Conservation (phyloP, 2,329 filamentous ascomycete genomes). For the Fragosphaeria purpurea region DNA sequence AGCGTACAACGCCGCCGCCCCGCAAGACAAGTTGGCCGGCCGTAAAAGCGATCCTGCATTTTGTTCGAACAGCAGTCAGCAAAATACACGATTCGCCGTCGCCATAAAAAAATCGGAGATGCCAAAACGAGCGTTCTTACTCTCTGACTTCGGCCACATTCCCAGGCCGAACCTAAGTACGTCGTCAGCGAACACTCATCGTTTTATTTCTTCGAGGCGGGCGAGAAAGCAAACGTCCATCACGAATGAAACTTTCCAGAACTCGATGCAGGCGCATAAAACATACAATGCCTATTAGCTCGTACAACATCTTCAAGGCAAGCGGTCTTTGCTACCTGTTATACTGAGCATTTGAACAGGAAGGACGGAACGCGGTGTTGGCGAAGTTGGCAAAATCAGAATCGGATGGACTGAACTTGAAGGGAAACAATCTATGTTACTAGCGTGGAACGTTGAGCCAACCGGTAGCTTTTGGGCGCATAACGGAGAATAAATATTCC, state of each 20-base stretch:
- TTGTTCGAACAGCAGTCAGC: background rate
- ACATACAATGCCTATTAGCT: conserved; percentile 88
- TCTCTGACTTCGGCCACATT: conserved; percentile 89
- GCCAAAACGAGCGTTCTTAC: conserved; percentile 41
- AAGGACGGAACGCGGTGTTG: too few relatives aligned
- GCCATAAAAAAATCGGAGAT: background rate
- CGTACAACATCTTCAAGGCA: conserved; percentile 76
- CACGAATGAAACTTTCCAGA: background rate
- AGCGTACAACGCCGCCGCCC: conserved; percentile 80
- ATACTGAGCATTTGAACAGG: background rate
- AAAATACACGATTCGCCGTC: background rate
- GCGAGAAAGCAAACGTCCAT: too few relatives aligned
- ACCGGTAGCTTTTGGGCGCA: too few relatives aligned
- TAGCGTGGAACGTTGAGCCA: too few relatives aligned
- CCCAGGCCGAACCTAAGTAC: conserved; percentile 73
- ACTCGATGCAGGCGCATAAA: background rate
- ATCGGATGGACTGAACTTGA: too few relatives aligned
- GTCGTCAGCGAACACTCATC: background rate
- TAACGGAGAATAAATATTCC: too few relatives aligned
- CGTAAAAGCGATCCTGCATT: conserved; percentile 69
- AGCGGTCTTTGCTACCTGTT: background rate
- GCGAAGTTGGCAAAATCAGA: too few relatives aligned
- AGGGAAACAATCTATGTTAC: too few relatives aligned
- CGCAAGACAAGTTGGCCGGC: conserved; percentile 74
- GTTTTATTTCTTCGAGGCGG: background rate